Evolutionary conservation across 1,284 basidiomycete species (phyloP), one percentile per base, ranked within the genome.

Genomic region (Sanghuangporus weigelae): DNA sequence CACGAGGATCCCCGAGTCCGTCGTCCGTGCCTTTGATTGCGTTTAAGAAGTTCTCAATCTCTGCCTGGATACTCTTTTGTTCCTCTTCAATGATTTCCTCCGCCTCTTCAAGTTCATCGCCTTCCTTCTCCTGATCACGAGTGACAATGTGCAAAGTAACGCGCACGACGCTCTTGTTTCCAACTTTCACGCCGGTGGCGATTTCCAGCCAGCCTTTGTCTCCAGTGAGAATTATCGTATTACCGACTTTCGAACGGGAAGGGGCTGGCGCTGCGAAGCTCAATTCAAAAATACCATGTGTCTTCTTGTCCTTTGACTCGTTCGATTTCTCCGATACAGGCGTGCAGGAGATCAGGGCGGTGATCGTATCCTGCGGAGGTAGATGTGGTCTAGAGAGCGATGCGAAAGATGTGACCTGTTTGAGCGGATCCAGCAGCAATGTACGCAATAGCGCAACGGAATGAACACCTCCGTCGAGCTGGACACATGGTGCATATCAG

Each of bases 381-480:
- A 93, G 84, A 71, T 85, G 84, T 21, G 85, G 79, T 67, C 85
- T 82, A 72, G 86, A 89, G 56, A 93, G 79, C 2, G 86, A 84
- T 14, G 89, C 82, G 70, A 85, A 82, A 1, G 82, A 84, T 39
- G 88, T 83, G 21, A 94, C 74, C 50, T 81, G 76, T 8, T 80
- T 80, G 59, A 86, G 70, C 0, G 78, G 74, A 59, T 76, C 74
- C 36, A 84, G 84, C 42, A 90, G 83, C 49, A 90, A 78, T 7
- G 79, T 76, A 12, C 89, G 82, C 42, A 91, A 74, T 2, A 81
- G 81, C 0, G 86, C 87, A 26, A 81, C 76, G 8, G 82, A 84
- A 75, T 91, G 89, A 44, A 90, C 87, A 63, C 87, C 89, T 19
- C 86, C 85, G 69, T 90, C 89, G 23, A 90, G 80, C 85, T 77